Percentiles rank a stretch among this genome's conserved stretches.
phyloP scores from a whole-genome alignment of 345 rosid genomes.

The Acer negundo region DNA sequence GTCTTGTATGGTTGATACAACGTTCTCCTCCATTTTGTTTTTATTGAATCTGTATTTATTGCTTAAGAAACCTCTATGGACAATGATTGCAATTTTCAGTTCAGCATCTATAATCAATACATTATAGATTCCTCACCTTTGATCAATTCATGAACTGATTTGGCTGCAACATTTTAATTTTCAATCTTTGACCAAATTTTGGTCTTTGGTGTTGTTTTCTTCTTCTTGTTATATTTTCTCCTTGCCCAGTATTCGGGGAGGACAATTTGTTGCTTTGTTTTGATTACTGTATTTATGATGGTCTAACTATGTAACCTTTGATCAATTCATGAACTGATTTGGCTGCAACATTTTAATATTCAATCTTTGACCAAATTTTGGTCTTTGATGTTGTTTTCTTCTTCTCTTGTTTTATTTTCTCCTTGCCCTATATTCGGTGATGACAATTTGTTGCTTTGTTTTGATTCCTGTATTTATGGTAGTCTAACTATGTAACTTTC shows the following conservation, averaged over 20 bases:
- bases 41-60: background rate
- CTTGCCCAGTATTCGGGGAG: background rate
- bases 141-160: background rate
- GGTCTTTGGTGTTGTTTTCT: background rate
- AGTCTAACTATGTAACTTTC: constrained; percentile 3
- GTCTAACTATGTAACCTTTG: background rate
- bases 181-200: background rate
- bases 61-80: background rate
- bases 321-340: background rate
- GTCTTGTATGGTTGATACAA: too few relatives aligned
- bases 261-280: too few relatives aligned
- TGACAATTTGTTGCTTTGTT: constrained; percentile 1
- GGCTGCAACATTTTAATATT: background rate
- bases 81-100: background rate
- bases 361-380: background rate
- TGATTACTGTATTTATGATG: too few relatives aligned
- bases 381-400: background rate
- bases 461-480: background rate
- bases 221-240: background rate
- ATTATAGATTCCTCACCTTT: background rate
- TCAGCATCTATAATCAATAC: background rate
- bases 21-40: background rate
- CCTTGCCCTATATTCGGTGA: background rate
- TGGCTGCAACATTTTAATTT: background rate
- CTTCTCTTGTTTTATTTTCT: background rate